These are phyloP conservation scores for Rosa persica DNA, from an alignment of 306 rosid species.

Conservation along the genomic window DNA sequence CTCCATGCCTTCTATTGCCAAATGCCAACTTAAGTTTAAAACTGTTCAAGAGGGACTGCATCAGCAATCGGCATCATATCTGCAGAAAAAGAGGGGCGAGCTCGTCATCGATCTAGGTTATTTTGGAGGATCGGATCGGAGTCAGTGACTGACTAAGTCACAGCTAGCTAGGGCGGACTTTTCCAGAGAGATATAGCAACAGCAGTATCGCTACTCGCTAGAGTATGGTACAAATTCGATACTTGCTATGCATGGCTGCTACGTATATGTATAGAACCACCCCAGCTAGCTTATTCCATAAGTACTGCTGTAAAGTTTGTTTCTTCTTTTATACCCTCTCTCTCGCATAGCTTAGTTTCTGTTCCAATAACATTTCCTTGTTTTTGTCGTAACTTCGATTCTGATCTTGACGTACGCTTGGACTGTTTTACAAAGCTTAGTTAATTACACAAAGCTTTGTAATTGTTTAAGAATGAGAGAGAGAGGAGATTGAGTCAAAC, in stretches of 20 bases:
- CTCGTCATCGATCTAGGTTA: not conserved
- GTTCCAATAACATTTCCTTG: not conserved
- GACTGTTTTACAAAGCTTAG: not conserved
- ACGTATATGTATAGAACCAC: not conserved
- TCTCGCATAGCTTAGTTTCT: not conserved
- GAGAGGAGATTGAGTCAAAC: not conserved
- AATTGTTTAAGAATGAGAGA: not conserved
- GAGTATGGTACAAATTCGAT: not conserved
- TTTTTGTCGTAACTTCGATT: not conserved
- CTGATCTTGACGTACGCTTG: not conserved
- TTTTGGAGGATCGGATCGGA: not conserved
- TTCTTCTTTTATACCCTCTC: not conserved
- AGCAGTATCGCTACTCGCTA: not conserved
- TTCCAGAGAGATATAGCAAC: not conserved
- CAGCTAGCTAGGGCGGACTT: not conserved
- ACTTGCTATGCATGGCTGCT: conserved; percentile 1
- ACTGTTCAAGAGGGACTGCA: not conserved
- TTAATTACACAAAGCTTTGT: not conserved
- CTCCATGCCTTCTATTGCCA: not conserved
- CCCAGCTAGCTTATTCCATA: too few species aligned
- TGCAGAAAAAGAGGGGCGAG: not conserved
- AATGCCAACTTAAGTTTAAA: not conserved
- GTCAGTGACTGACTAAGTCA: not conserved
- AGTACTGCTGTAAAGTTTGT: not conserved
- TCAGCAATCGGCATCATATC: not conserved